phyloP scores from a whole-genome alignment of 129 eudicot species.

The Lonicera japonica region DNA sequence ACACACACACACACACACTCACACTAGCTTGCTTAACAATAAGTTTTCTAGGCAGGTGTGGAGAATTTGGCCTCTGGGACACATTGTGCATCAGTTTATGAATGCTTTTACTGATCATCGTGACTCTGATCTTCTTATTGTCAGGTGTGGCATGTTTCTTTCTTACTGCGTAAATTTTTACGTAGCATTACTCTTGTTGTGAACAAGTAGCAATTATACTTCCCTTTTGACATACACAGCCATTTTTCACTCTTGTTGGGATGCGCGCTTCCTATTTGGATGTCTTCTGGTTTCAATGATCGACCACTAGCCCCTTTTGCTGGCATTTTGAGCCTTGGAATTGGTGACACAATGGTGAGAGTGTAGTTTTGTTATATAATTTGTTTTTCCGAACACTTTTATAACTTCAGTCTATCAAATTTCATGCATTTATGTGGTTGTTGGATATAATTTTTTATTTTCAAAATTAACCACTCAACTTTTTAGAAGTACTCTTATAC shows the following conservation, averaged over 20 bases:
- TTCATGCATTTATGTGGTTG: too few relatives aligned
- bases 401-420: too few relatives aligned
- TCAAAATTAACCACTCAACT: too few relatives aligned
- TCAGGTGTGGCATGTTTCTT: conserved; percentile 47
- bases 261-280: conserved; percentile 97
- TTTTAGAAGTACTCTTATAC: too few relatives aligned
- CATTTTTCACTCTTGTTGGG: conserved; percentile 94
- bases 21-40: conserved; percentile 20
- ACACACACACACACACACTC: too few relatives aligned
- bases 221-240: conserved; percentile 32
- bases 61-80: conserved; percentile 94
- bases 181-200: neutral
- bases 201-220: neutral
- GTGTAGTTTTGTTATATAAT: too few relatives aligned
- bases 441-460: too few relatives aligned
- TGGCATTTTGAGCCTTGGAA: conserved; percentile 97
- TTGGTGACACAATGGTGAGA: conserved; percentile 97
- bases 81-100: conserved; percentile 77
- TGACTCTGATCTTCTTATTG: conserved; percentile 89
- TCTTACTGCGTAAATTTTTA: neutral
- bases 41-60: conserved; percentile 62
- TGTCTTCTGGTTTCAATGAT: conserved; percentile 85
- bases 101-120: conserved; percentile 98
- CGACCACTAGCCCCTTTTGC: conserved; percentile 97
- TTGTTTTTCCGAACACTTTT: neutral